Base-by-base conservation (phyloP, 2,329 filamentous ascomycete species). In the Botrytis paeoniae region DNA sequence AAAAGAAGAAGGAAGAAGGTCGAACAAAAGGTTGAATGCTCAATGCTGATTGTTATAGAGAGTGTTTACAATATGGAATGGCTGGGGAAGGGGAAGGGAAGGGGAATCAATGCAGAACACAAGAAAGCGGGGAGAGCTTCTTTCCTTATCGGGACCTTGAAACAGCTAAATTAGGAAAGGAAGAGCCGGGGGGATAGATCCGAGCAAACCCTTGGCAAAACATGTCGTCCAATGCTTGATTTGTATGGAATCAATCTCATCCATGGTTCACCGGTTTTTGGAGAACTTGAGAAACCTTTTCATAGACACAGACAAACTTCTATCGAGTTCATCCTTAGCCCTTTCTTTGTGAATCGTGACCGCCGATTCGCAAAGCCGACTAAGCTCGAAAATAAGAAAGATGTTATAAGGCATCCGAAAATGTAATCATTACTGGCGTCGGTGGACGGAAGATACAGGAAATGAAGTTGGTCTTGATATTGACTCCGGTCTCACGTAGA, bases 51-150 rank as follows among this genome's bases (percentile, higher is more conserved):
- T 54, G 51, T 29, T 54, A 54, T 71, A 54, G 35, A 43, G 70
- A 39, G 43, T 61, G 25, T 54, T 63, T 10, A 72, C 41, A 39
- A 71, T 54, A 51, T 59, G 60, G 14, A 48, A 73, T 64, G 59
- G 45, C 64, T 66, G 64, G 64, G 64, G 32, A 68, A 54, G n/a
- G 32, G 32, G 22, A 66, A 54, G 32, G 32, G 70, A 7, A 45
- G 7, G 41, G 18, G 66, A 25, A 54, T 54, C 51, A 54, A 51
- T 51, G 63, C 43, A 37, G 16, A 45, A 37, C 22, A 66, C 20
- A 14, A 32, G 57, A 73, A 73, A 70, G 75, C 73, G 74, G 75
- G 75, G 65, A 73, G 66, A 77, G 75, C 75, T 76, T 70, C 68
- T 77, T 76, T 74, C 76, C 75, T 73, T 22, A 72, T 75, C 72